Evolutionary conservation across 768 basidiomycete genomes (phyloP), one percentile per base, ranked within the genome.

Genomic region (Leccinum subtestaceum): DNA sequence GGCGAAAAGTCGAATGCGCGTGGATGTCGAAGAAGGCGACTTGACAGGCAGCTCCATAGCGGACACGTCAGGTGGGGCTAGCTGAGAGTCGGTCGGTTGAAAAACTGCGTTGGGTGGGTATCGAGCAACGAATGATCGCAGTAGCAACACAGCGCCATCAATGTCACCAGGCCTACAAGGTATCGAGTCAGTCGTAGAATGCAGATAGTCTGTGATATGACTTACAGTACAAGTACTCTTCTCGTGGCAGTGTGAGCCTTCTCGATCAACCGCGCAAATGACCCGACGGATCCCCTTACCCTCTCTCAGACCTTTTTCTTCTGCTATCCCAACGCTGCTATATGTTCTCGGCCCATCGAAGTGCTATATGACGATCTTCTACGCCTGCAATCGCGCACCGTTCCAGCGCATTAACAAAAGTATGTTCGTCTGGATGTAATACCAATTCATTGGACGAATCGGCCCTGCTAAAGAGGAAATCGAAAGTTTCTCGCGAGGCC

Each of bases 211-310:
- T 4, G 19, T 0, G 49, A 50, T 25, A 49, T 48, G 46, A 76
- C 89, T 51, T 70, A 93, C 86, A 88, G 60, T 5, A 87, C 68
- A 6, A 86, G 75, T 4, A 86, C 72, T 15, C 86, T 81, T 60
- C 95, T 86, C 78, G 84, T 84, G 15, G 86, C 84, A 2, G 78
- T 71, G 73, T 93, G 85, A 2, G 84, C 84, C 36, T 81, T 80
- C 71, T 96, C 93, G 11, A 91, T 76, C 56, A 82, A 64, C 29
- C 91, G 79, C 29, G 75, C 73, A 70, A 67, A 72, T 13, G 59
- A 52, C 47, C 65, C 59, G 2, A 63, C 54, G n/a, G 47, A 27
- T 56, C 23, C 38, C 56, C 34, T 65, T 74, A 1, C 69, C 70
- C n/a, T 64, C 61, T 40, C 65, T 69, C 13, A 69, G 49, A 40